phyloP scores from a whole-genome alignment of 2,329 filamentous ascomycete species.

The Capronia epimyces region DNA sequence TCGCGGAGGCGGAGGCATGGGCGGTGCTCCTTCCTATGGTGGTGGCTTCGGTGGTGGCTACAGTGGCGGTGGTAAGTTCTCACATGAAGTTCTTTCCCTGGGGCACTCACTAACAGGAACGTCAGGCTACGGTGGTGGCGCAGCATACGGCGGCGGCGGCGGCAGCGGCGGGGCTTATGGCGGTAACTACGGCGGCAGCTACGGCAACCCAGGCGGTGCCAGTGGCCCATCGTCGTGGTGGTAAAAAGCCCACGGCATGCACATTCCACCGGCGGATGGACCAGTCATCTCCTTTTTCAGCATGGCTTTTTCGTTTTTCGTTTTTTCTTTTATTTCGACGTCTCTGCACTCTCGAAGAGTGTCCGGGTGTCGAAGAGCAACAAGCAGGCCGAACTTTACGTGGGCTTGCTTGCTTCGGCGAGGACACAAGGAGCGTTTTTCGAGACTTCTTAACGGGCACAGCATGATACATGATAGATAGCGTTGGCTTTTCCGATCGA shows the following conservation, averaged over 20 bases:
- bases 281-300: slow-evolving; percentile 37
- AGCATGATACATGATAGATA: slow-evolving; percentile 49
- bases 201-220: slow-evolving; percentile 47
- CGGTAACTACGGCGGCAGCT: slow-evolving; percentile 33
- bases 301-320: slow-evolving; percentile 18
- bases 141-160: slow-evolving; percentile 23
- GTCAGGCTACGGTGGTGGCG: slow-evolving; percentile 24
- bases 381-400: slow-evolving; percentile 16
- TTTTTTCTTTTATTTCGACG: slow-evolving; percentile 33
- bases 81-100: not conserved
- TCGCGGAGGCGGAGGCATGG: slow-evolving; percentile 52
- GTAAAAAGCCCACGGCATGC: slow-evolving; percentile 41
- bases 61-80: slow-evolving; percentile 29
- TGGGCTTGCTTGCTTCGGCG: slow-evolving; percentile 17
- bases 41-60: slow-evolving; percentile 29
- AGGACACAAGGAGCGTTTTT: slow-evolving; percentile 28
- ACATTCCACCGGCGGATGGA: slow-evolving; percentile 33
- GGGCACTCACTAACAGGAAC: slow-evolving; percentile 9
- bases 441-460: slow-evolving; percentile 33
- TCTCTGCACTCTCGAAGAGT: slow-evolving; percentile 33
- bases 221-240: slow-evolving; percentile 50
- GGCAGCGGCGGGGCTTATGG: slow-evolving; percentile 29
- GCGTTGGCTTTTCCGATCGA: slow-evolving; percentile 46
- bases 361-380: slow-evolving; percentile 35
- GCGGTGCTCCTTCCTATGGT: slow-evolving; percentile 36